Conservation (phyloP, 345 rosid genomes). For the Turritis glabra region DNA sequence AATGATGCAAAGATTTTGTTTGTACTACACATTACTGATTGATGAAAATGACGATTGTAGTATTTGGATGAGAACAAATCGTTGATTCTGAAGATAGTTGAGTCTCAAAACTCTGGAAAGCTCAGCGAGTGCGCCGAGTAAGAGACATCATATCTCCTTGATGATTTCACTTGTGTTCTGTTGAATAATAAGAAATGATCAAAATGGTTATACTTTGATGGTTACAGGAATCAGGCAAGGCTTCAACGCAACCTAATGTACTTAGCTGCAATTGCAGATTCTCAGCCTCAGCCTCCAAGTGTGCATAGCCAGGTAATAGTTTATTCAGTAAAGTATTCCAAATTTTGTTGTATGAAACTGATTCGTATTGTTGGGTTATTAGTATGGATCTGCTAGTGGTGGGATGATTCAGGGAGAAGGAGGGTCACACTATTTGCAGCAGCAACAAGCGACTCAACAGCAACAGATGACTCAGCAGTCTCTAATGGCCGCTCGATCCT, state of each 20-base stretch:
- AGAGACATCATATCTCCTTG: slow-evolving; percentile 34
- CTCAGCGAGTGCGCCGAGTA: slow-evolving; percentile 96
- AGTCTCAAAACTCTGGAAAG: slow-evolving; percentile 97
- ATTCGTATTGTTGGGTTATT: slow-evolving; percentile 2
- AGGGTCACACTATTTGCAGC: slow-evolving; percentile 91
- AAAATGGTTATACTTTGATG: slow-evolving; percentile 10
- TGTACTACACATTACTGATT: slow-evolving; percentile 7
- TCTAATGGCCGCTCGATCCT: slow-evolving; percentile 85
- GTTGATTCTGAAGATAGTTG: slow-evolving; percentile 97
- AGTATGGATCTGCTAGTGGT: slow-evolving; percentile 68
- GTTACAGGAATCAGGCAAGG: slow-evolving; percentile 88
- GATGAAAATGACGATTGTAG: slow-evolving; percentile 45
- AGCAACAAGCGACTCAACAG: slow-evolving; percentile 82
- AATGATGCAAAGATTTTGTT: neutral
- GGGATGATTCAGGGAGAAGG: slow-evolving; percentile 70
- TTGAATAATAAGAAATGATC: neutral
- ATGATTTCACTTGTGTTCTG: neutral
- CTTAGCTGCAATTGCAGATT: slow-evolving; percentile 98
- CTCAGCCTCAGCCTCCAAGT: slow-evolving; percentile 90
- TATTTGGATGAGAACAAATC: slow-evolving; percentile 99
- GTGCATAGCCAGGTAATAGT: slow-evolving; percentile 76
- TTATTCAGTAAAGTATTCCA: neutral
- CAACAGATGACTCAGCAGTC: slow-evolving; percentile 91
- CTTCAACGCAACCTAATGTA: slow-evolving; percentile 97
- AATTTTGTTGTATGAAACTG: neutral